Evolutionary conservation across 2,329 filamentous ascomycete genomes (phyloP).

Genomic region (Saccharata proteae): DNA sequence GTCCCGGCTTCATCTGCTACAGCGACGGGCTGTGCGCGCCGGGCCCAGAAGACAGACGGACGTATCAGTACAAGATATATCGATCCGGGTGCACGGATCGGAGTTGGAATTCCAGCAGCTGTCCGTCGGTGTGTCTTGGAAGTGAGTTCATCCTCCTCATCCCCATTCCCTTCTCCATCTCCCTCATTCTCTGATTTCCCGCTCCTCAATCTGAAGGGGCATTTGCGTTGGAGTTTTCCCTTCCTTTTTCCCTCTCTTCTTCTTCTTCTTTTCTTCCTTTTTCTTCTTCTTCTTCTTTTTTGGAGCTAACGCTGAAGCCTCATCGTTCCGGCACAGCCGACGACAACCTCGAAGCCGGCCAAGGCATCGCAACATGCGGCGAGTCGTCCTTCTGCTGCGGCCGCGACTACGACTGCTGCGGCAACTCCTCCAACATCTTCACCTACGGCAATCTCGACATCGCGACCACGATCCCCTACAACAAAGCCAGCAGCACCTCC

Average conservation of each 20-base stretch:
- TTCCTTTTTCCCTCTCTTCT: too few relatives aligned
- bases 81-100: constrained; percentile 15
- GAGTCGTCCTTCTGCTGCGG: constrained; percentile 13
- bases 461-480: constrained; percentile 12
- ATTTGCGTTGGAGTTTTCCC: too few relatives aligned
- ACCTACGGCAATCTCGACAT: constrained; percentile 10
- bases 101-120: constrained; percentile 13
- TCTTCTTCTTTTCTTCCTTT: too few relatives aligned
- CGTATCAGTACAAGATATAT: constrained; percentile 13
- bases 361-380: constrained; percentile 13
- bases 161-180: too few relatives aligned
- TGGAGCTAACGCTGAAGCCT: too few relatives aligned
- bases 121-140: constrained; percentile 12
- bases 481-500: too few relatives aligned
- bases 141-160: constrained; percentile 13
- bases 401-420: constrained; percentile 13
- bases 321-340: too few relatives aligned
- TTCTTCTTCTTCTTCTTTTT: too few relatives aligned
- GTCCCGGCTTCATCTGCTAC: constrained; percentile 14
- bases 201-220: too few relatives aligned
- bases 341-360: constrained; percentile 11
- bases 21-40: constrained; percentile 14
- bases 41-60: constrained; percentile 10
- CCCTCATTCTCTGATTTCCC: neutral
- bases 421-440: constrained; percentile 12